Evolutionary conservation across 257 asterid species (phyloP).

Genomic region (Striga asiatica): DNA sequence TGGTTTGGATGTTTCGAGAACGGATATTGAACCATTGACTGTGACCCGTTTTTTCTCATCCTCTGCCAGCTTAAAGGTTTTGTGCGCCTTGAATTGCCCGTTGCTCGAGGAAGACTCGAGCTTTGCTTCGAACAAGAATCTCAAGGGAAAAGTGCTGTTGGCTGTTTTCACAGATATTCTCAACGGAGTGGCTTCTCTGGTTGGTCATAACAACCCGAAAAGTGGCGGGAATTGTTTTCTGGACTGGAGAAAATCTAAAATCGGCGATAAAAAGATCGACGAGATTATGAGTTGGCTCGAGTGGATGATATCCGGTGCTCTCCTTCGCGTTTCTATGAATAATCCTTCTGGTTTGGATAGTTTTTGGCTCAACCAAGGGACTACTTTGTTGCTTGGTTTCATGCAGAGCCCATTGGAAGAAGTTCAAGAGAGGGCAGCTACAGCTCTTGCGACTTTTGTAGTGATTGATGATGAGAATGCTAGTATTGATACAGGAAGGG

Average conservation of each 20-base stretch:
- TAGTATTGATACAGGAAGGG: constrained; percentile 55
- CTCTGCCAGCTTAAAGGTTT: constrained; percentile 37
- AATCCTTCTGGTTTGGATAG: constrained; percentile 51
- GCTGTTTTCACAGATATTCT: constrained; percentile 41
- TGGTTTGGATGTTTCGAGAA: constrained; percentile 64
- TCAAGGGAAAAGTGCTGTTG: constrained; percentile 49
- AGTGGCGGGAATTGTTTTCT: constrained; percentile 30
- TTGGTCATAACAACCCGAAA: constrained; percentile 28
- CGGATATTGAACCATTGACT: constrained; percentile 33
- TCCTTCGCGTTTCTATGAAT: constrained; percentile 51
- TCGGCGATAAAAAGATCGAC: constrained; percentile 28
- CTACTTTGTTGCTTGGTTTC: constrained; percentile 43
- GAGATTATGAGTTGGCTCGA: constrained; percentile 57
- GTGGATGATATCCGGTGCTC: constrained; percentile 54
- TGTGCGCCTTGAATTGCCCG: constrained; percentile 53
- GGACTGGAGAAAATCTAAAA: constrained; percentile 33
- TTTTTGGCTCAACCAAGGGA: constrained; percentile 70
- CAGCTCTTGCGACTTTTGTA: constrained; percentile 57
- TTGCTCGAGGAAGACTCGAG: constrained; percentile 35
- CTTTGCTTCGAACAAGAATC: constrained; percentile 36
- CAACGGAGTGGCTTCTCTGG: constrained; percentile 43
- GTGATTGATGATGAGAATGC: constrained; percentile 74
- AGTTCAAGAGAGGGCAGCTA: constrained; percentile 73
- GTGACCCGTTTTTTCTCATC: constrained; percentile 39
- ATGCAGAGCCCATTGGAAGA: constrained; percentile 60